Percentiles rank a stretch among this genome's conserved stretches.
These are phyloP conservation scores for sweet orange (Citrus sinensis) DNA, from an alignment of 345 rosid species.

Conservation along the genomic window DVS_A1.0 CM039169.1:33835501-33836000, in stretches of 20 bases:
- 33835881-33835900: slow-evolving; percentile 73
- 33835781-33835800: slow-evolving; percentile 77
- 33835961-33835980: slow-evolving; percentile 54
- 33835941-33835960: slow-evolving; percentile 79
- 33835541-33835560: no score
- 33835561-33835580: no score
- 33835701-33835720: slow-evolving; percentile 35
- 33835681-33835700: slow-evolving; percentile 15
- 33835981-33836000: slow-evolving; percentile 75
- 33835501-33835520: no score
- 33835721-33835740: slow-evolving; percentile 35
- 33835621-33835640: no score
- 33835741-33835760: slow-evolving; percentile 9
- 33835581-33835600: no score
- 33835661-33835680: slow-evolving; percentile 8
- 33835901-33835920: slow-evolving; percentile 76
- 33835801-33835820: slow-evolving; percentile 86
- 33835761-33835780: slow-evolving; percentile 13
- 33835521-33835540: no score
- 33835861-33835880: slow-evolving; percentile 44
- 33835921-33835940: slow-evolving; percentile 74
- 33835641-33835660: no score
- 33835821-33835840: slow-evolving; percentile 71
- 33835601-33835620: no score
- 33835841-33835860: slow-evolving; percentile 48